phyloP scores from a whole-genome alignment of 345 rosid genomes.

The Eucalyptus pauciflora region DNA sequence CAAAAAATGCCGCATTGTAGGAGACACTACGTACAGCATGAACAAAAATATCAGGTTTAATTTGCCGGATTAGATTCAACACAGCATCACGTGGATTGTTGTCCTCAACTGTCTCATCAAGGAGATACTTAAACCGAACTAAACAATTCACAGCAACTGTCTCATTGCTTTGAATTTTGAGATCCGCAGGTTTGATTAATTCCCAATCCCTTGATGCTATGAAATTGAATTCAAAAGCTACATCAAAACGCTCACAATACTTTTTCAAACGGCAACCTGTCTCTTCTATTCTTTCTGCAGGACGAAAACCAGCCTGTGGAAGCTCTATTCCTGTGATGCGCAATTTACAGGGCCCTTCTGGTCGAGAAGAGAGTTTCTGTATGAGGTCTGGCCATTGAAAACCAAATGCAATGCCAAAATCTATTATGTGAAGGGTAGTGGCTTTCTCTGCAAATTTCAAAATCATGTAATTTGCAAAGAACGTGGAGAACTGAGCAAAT shows the following conservation, averaged over 20 bases:
- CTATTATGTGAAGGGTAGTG: conserved; percentile 62
- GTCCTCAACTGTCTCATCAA: conserved; percentile 9
- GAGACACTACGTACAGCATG: conserved; percentile 8
- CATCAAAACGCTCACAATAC: conserved; percentile 61
- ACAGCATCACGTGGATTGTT: conserved; percentile 9
- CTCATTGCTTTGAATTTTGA: conserved; percentile 1
- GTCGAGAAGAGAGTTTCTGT: conserved; percentile 28
- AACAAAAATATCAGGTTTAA: conserved; percentile 4
- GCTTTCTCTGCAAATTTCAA: conserved; percentile 38
- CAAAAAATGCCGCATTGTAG: conserved; percentile 12
- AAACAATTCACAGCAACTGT: conserved; percentile 10
- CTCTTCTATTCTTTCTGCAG: conserved; percentile 54
- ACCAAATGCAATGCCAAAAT: conserved; percentile 83
- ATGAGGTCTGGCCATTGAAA: conserved; percentile 89
- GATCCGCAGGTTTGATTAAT: conserved; percentile 4
- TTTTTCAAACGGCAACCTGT: conserved; percentile 60
- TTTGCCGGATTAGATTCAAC: conserved; percentile 7
- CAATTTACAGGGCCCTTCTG: conserved; percentile 54
- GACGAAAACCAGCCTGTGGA: conserved; percentile 69
- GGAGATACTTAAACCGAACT: not conserved
- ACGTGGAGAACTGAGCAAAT: conserved; percentile 40
- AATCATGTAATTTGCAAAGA: conserved; percentile 44
- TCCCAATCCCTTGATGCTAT: conserved; percentile 26
- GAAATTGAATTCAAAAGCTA: conserved; percentile 47
- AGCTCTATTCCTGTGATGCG: conserved; percentile 82